Percentiles rank a stretch among this genome's conserved stretches.
Evolutionary conservation across 2,329 filamentous ascomycete genomes (phyloP).

Genomic region (Meredithiella fracta): DNA sequence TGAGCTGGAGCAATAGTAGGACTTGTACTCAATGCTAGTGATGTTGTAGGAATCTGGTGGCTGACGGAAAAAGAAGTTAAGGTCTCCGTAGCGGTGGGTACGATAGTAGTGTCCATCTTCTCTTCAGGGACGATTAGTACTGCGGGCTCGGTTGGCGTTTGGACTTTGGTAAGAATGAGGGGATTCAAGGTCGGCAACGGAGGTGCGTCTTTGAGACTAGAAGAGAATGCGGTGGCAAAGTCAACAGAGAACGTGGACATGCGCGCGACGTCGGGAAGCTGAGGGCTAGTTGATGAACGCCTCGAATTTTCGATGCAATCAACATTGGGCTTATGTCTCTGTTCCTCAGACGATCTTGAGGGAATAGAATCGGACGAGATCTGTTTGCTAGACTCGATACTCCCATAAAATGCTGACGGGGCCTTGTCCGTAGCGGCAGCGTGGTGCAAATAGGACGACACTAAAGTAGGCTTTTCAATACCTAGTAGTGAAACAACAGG

Average conservation of each 20-base stretch:
- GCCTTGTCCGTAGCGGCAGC: too few species aligned
- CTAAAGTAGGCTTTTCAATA: too few species aligned
- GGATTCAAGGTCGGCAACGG: conserved; percentile 17
- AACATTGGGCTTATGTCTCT: not conserved
- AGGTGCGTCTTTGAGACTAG: conserved; percentile 15
- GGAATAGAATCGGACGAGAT: not conserved
- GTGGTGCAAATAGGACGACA: too few species aligned
- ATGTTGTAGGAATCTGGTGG: not conserved
- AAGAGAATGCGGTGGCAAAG: conserved; percentile 21
- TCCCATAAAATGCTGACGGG: too few species aligned
- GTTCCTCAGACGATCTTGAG: not conserved
- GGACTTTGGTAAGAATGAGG: conserved; percentile 1
- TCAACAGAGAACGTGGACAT: conserved; percentile 45
- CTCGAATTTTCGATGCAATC: not conserved
- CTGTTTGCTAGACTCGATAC: too few species aligned
- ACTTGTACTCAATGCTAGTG: conserved; percentile 5
- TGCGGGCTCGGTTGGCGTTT: not conserved
- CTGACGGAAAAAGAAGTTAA: not conserved
- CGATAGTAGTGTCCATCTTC: not conserved
- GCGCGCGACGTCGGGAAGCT: conserved; percentile 40
- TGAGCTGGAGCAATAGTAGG: conserved; percentile 5
- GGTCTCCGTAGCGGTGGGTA: not conserved
- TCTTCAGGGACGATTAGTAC: not conserved
- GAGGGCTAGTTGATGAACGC: conserved; percentile 35
- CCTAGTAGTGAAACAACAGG: too few species aligned